Conservation (phyloP, 306 rosid species). For the Lithocarpus polystachyus region DNA sequence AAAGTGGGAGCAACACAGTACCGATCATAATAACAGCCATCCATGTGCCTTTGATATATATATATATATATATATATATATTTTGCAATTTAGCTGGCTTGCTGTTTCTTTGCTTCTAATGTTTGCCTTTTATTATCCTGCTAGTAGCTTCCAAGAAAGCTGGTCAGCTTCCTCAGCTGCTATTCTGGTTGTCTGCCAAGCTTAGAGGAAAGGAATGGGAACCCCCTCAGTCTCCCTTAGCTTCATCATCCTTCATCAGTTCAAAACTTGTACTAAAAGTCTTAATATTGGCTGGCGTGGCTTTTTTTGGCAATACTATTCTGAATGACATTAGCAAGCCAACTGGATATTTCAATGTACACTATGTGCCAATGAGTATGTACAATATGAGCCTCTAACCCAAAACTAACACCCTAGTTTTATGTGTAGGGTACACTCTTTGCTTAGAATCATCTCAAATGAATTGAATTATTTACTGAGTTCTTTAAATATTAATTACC, state of each 20-base stretch:
- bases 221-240: constrained; percentile 30
- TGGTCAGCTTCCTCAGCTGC: constrained; percentile 23
- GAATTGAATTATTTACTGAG: not conserved
- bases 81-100: not conserved
- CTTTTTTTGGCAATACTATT: constrained; percentile 68
- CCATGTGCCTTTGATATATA: too few species aligned
- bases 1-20: too few species aligned
- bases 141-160: constrained; percentile 51
- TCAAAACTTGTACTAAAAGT: constrained; percentile 54
- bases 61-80: too few species aligned
- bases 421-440: constrained; percentile 4
- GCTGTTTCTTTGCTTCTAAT: constrained; percentile 18
- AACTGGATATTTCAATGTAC: constrained; percentile 30
- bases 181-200: too few species aligned
- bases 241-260: constrained; percentile 42
- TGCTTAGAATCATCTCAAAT: not conserved
- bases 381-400: constrained; percentile 29
- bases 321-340: constrained; percentile 30
- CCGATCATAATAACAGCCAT: too few species aligned
- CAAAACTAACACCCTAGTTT: constrained; percentile 24
- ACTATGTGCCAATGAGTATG: constrained; percentile 17
- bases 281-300: constrained; percentile 59
- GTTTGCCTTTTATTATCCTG: constrained; percentile 10
- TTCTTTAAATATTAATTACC: not conserved
- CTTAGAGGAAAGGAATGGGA: too few species aligned